Evolutionary conservation across 208 protist species (phyloP).

Genomic region (Leishmania braziliensis): DNA sequence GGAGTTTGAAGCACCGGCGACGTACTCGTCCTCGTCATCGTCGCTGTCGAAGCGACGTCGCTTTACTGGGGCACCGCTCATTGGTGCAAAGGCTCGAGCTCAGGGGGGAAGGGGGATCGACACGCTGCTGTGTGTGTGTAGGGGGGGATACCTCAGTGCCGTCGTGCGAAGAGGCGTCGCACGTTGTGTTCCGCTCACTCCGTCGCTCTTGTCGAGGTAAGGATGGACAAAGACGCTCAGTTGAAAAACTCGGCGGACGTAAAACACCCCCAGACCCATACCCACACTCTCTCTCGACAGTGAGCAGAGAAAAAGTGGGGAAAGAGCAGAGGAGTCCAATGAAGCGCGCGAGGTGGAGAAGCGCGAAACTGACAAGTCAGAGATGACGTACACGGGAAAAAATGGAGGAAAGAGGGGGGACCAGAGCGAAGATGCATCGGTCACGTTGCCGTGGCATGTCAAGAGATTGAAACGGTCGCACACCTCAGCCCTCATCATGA

Average conservation of each 20-base stretch:
- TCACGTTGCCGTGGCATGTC: neutral
- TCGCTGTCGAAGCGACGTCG: conserved; percentile 70
- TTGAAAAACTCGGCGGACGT: neutral
- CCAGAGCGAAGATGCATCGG: neutral
- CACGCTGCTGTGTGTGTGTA: neutral
- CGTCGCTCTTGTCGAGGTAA: neutral
- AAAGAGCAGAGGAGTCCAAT: neutral
- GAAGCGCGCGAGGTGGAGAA: neutral
- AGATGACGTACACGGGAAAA: neutral
- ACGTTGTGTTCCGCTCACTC: neutral
- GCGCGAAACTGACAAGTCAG: neutral
- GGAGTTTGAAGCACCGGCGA: conserved; percentile 13
- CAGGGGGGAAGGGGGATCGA: no score
- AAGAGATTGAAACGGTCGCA: no score
- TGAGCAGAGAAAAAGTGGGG: neutral
- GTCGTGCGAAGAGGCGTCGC: neutral
- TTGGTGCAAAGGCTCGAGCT: neutral
- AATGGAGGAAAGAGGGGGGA: neutral
- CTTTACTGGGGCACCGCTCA: conserved; percentile 14
- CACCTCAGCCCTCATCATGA: neutral
- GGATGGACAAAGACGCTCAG: neutral
- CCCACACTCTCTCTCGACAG: neutral
- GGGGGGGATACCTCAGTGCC: neutral
- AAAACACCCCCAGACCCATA: no score
- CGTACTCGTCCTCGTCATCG: conserved; percentile 76